A percentile compares a stretch with the other conserved stretches of the same genome.
Evolutionary conservation across 2,329 filamentous ascomycete species (phyloP).

Genomic region (Xylariaceae sp.): DNA sequence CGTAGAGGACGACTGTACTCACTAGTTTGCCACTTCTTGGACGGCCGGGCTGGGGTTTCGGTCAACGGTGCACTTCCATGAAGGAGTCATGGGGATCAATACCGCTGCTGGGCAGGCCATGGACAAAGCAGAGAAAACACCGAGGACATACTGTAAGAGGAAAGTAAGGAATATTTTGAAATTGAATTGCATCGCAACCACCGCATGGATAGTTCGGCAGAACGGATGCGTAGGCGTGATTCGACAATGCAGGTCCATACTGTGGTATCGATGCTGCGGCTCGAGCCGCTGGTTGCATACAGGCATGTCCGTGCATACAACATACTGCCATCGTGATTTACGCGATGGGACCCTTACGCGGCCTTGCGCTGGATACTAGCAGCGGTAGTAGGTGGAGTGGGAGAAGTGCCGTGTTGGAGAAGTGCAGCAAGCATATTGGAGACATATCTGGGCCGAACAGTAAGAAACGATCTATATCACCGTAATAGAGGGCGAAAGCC

Average conservation of each 20-base stretch:
- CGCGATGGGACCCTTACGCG: slow-evolving; percentile 10
- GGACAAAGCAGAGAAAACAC: slow-evolving; percentile 14
- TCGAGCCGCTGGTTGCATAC: slow-evolving; percentile 32
- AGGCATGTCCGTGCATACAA: neutral
- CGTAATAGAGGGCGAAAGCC: neutral
- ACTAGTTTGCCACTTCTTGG: slow-evolving; percentile 11
- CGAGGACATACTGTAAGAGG: slow-evolving; percentile 20
- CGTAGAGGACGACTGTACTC: too few relatives aligned
- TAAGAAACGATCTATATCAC: neutral
- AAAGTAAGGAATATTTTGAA: slow-evolving; percentile 24
- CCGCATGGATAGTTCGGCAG: slow-evolving; percentile 28
- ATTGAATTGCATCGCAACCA: slow-evolving; percentile 28
- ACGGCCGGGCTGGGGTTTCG: slow-evolving; percentile 12
- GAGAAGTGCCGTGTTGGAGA: slow-evolving; percentile 30
- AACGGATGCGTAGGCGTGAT: slow-evolving; percentile 29
- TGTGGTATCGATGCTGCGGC: slow-evolving; percentile 26
- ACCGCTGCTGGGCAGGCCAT: slow-evolving; percentile 21
- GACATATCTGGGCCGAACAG: neutral
- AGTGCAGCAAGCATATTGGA: slow-evolving; percentile 1
- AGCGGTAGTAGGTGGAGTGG: slow-evolving; percentile 16
- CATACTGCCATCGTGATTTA: neutral
- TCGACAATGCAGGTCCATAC: slow-evolving; percentile 21
- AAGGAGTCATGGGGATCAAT: too few relatives aligned
- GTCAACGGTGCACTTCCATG: too few relatives aligned
- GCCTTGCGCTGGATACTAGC: slow-evolving; percentile 9